Base-by-base conservation (phyloP, 495 filamentous ascomycete genomes). In the Lepidopterella palustris region DNA sequence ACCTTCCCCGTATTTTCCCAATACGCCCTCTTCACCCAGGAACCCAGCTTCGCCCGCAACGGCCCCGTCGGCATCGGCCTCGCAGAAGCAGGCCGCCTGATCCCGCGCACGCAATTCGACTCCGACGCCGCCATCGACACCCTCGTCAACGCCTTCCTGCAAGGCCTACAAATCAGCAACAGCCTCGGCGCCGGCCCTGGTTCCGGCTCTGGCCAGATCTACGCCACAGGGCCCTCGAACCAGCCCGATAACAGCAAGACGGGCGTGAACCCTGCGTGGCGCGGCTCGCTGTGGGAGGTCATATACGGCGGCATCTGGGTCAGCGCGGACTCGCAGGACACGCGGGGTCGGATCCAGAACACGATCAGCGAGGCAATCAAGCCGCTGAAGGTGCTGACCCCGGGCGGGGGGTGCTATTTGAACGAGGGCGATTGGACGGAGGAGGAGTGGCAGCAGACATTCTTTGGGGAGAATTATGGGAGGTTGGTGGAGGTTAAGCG, bases 371-470 rank as follows among this genome's bases (percentile, higher is more conserved):
- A 56, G 20, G 28, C 60, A 4, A 58, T 63, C 2, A 49, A 63
- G 28, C 60, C 61, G 21, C 29, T 64, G 35, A 67, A 63, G 25
- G 55, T 60, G 4, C 3, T 66, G 9, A 66, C 60, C n/a, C 64
- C 64, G 8, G 60, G 51, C 40, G 58, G 57, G 10, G 65, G 61
- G 1, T 61, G 58, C 18, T 68, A 68, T 47, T 39, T 68, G 52
- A 68, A 68, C 52, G 66, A 68, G 52, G 66, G 59, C 0, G 62
- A 68, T 58, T 63, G 42, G 48, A 55, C 15, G 20, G 59, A 68
- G 59, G 27, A 51, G 48, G 53, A 68, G 21, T 68, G 66, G 66
- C 58, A 68, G 57, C 45, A 63, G 27, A 60, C 57, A 6, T 68
- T 65, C 57, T 68, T 60, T 53, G 66, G 66, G 0, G 40, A 40